phyloP scores from a whole-genome alignment of 257 asterid species.

The Solanum ossicruentum region DNA sequence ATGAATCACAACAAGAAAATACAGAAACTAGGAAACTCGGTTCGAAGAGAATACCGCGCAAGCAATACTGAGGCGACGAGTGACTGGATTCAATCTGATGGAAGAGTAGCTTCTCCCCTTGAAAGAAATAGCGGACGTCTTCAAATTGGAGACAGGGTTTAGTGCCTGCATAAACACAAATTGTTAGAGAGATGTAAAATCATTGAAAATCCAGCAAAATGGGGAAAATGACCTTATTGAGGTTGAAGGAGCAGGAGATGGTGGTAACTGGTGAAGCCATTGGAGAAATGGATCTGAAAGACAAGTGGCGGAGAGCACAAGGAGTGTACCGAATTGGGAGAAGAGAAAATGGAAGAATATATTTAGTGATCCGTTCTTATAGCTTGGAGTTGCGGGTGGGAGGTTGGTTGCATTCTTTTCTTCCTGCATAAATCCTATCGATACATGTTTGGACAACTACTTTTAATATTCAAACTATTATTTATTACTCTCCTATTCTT shows the following conservation, averaged over 20 bases:
- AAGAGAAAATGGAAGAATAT: not conserved
- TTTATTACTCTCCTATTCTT: too few relatives aligned
- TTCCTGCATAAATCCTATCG: not conserved
- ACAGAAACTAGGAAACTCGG: not conserved
- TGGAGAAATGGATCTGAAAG: conserved; percentile 15
- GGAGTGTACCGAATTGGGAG: conserved; percentile 16
- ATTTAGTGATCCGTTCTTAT: not conserved
- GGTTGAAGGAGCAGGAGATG: conserved; percentile 40
- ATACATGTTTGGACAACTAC: not conserved
- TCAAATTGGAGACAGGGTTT: not conserved
- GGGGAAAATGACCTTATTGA: conserved; percentile 29
- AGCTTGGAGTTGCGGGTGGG: not conserved
- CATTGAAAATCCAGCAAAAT: not conserved
- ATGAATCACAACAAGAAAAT: not conserved
- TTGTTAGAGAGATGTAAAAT: not conserved
- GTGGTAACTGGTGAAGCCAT: conserved; percentile 48
- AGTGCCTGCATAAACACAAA: not conserved
- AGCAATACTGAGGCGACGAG: conserved; percentile 43
- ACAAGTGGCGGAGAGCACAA: conserved; percentile 56
- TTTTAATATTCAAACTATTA: too few relatives aligned
- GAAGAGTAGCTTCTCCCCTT: conserved; percentile 25
- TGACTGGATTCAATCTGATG: conserved; percentile 21
- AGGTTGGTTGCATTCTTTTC: too few relatives aligned
- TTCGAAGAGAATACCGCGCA: conserved; percentile 32
- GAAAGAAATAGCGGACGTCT: conserved; percentile 16